phyloP scores from a whole-genome alignment of 176 grass and related monocot genomes.

The Raddia distichophylla region DNA sequence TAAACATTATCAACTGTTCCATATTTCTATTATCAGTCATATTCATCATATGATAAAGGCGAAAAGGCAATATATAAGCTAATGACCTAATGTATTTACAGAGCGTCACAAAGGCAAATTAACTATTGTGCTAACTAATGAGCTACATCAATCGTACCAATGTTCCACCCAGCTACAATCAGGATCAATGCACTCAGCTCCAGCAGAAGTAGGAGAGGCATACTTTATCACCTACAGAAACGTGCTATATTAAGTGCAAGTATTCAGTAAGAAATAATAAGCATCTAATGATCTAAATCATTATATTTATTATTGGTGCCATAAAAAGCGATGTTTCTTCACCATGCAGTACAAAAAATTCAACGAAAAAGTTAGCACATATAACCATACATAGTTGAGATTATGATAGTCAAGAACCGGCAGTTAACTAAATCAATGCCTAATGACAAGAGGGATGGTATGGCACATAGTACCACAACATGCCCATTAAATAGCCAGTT shows the following conservation, averaged over 20 bases:
- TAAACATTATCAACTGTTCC: neutral
- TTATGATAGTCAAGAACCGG: slow-evolving; percentile 4
- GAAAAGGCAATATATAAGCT: neutral
- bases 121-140: slow-evolving; percentile 19
- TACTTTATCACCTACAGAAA: slow-evolving; percentile 87
- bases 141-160: slow-evolving; percentile 61
- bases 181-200: slow-evolving; percentile 89
- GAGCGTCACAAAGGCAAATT: neutral
- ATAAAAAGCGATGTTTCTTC: neutral
- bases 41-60: neutral
- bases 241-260: slow-evolving; percentile 28
- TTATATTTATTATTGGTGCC: slow-evolving; percentile 9
- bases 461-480: neutral
- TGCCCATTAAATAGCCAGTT: neutral
- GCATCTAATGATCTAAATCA: neutral
- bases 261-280: slow-evolving; percentile 16
- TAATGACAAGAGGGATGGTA: slow-evolving; percentile 4
- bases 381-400: neutral
- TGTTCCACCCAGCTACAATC: slow-evolving; percentile 95
- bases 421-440: neutral
- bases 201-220: slow-evolving; percentile 86
- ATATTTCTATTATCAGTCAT: neutral
- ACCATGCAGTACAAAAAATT: slow-evolving; percentile 1
- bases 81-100: slow-evolving; percentile 19
- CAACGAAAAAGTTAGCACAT: slow-evolving; percentile 15